Percentiles rank a stretch among this genome's conserved stretches.
These are phyloP conservation scores for Blastocystis sp. DNA, from an alignment of 352 stramenopile species.

Conservation along the genomic window DNA sequence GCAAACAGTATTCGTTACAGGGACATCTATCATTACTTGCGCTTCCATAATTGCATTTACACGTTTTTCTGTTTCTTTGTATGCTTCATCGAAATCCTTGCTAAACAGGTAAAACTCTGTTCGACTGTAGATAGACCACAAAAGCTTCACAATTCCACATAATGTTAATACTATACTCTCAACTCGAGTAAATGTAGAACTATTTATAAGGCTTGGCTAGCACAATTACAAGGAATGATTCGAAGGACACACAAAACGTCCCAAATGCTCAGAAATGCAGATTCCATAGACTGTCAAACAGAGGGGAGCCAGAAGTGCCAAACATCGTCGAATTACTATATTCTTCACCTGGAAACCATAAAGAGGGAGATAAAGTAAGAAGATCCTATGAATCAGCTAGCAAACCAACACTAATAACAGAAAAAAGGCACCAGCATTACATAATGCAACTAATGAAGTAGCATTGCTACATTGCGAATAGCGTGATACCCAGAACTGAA, in stretches of 20 bases:
- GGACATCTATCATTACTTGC: background rate
- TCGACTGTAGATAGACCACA: background rate
- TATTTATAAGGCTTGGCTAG: background rate
- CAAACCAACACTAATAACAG: background rate
- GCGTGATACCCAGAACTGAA: constrained; percentile 7
- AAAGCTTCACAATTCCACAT: background rate
- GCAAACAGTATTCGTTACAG: background rate
- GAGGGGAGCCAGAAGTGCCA: background rate
- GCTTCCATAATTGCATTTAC: background rate
- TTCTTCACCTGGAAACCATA: background rate
- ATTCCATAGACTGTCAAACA: background rate
- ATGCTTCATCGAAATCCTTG: constrained; percentile 39
- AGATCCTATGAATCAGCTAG: background rate
- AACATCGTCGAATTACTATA: background rate
- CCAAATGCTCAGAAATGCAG: background rate
- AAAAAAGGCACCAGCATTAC: background rate
- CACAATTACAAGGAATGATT: background rate
- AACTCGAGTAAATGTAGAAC: background rate
- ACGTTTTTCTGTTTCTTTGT: constrained; percentile 11
- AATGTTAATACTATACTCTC: constrained; percentile 17
- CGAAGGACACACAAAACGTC: background rate
- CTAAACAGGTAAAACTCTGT: constrained; percentile 36
- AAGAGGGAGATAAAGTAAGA: constrained; percentile 22
- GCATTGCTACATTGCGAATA: background rate
- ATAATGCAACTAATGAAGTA: background rate